Base-by-base conservation (phyloP, 208 protist genomes). In the Crithidia bombi region DNA sequence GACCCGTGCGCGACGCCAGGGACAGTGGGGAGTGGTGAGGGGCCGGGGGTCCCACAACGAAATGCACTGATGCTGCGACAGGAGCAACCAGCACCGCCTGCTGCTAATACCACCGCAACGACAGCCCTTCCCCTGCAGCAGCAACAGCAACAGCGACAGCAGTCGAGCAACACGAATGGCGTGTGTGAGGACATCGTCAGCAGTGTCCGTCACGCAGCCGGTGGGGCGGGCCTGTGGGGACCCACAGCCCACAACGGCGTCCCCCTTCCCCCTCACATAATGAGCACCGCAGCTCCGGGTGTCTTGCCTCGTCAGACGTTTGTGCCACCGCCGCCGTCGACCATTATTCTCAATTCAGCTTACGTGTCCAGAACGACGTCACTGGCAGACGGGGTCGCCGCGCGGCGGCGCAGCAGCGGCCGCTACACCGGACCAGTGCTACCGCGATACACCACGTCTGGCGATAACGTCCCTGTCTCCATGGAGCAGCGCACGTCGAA, bases 131-230 rank as follows among this genome's bases (percentile, higher is more conserved):
- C 38, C 25, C 30, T 6, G 12, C 9, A 25, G 30, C 35, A 23
- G 30, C 54, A 23, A 26, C 54, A 3, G 17, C 54, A 5, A 35
- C 54, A 44, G 6, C 54, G 9, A 3, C 38, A 35, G 41, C 38
- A 36, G 43, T 32, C 41, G 28, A 17, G 4, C 41, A 64, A 64
- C 43, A 64, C 57, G 4, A 64, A 64, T 19, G 41, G 41, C 12
- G 23, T 64, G 28, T 64, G 57, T 19, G 57, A 64, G 28, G 41
- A 9, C 41, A 64, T 64, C 30, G 57, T 64, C 14, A 38, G 5
- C 28, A 43, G 57, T n/a, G 57, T 64, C 11, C 57, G 57, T 17
- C 26, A 64, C 57, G 57, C 41, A 3, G 57, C 33, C 26, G 57
- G 57, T 5, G 28, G 19, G n/a, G 38, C 57, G 3, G 41, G 57